Base-by-base conservation (phyloP, 768 basidiomycete species). In the Boletus reticulatus region DNA sequence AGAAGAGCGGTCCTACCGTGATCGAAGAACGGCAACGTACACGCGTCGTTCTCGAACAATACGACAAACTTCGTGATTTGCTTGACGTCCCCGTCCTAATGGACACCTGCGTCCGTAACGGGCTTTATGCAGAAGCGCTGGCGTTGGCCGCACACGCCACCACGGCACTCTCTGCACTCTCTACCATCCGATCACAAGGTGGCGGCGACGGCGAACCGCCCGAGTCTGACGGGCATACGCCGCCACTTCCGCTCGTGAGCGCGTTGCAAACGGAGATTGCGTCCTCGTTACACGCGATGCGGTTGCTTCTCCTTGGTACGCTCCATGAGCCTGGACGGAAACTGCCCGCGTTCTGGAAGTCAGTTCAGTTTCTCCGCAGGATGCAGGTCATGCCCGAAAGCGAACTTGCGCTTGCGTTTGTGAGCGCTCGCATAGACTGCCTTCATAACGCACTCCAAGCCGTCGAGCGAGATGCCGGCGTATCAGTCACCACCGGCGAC, bases 21-120 rank as follows among this genome's bases (percentile, higher is more conserved):
- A 82, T 93, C 49, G 75, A 79, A 46, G 86, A 90, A 49, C 80
- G 95, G 37, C 78, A 81, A 55, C 87, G 87, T 59, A 92, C 92
- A 0, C 79, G 84, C 32, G 77, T 90, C 48, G 92, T 98, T n/a
- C 82, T 94, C 56, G 95, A 98, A 63, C 91, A 96, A 63, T 89
- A 94, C 66, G 93, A 96, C 70, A 94, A 94, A 71, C 81, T 98
- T 56, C 81, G 89, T 60, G 94, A 98, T 70, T 73, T 98, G 36
- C 83, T 98, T 53, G 94, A 97, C 62, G 82, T 95, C 46, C 94
- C 96, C 10, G 77, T 89, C 48, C 80, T 99, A 31, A 88, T 97
- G 66, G 92, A 96, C 68, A 92, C 93, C 1, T 98, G 94, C 67
- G 89, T 97, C 14, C 83, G 94, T 38, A 94, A 93, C 64, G 93